A percentile compares a stretch with the other conserved stretches of the same genome.
Conservation (phyloP, 2,329 filamentous ascomycete species). For the Bisporella sp. region DNA sequence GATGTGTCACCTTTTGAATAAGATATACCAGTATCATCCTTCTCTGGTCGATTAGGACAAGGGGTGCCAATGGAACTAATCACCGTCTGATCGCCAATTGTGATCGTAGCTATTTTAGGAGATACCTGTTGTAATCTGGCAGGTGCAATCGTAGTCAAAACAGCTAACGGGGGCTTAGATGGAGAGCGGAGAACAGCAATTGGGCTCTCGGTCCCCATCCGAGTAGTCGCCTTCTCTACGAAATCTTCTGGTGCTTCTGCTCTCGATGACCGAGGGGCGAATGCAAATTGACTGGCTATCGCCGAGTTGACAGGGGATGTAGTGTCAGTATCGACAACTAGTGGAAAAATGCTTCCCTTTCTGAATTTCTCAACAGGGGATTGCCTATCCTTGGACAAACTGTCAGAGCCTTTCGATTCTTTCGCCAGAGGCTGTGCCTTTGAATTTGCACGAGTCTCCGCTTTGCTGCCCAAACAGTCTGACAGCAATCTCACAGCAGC, state of each 20-base stretch:
- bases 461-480: conserved; percentile 35
- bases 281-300: no score
- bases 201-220: conserved; percentile 8
- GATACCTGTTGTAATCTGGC: conserved; percentile 14
- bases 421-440: conserved; percentile 1
- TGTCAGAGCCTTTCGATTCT: conserved; percentile 1
- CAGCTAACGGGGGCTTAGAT: conserved; percentile 15
- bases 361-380: conserved; percentile 15
- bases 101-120: conserved; percentile 26
- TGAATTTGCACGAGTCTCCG: conserved; percentile 20
- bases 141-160: conserved; percentile 18
- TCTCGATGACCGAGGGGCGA: no score
- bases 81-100: conserved; percentile 26
- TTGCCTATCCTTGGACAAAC: conserved; percentile 22
- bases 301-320: no score
- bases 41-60: conserved; percentile 16
- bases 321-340: no score
- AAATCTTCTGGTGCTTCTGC: no score
- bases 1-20: neutral
- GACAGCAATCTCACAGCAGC: conserved; percentile 34
- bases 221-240: no score
- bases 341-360: no score
- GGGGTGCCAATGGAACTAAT: conserved; percentile 25
- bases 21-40: conserved; percentile 6
- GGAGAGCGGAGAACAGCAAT: conserved; percentile 21